Evolutionary conservation across 2,329 filamentous ascomycete genomes (phyloP), one percentile per base, ranked within the genome.

Genomic region (Apiospora phragmitis): DNA sequence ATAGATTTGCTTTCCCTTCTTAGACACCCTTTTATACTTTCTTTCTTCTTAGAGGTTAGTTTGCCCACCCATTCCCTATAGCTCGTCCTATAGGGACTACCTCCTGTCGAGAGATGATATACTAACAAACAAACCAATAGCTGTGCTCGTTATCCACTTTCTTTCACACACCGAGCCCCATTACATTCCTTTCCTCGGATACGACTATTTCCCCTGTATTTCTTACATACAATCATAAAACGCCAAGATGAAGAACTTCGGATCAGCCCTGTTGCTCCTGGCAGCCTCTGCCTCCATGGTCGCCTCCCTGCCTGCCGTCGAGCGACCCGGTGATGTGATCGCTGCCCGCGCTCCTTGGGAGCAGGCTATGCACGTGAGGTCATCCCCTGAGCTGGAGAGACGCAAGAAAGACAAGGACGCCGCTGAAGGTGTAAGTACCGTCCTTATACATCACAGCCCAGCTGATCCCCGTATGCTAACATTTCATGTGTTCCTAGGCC

Each of bases 181-280:
- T 38, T 14, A 38, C 55, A 38, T 38, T 62, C 55, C 55, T 62
- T 49, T 24, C n/a, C 41, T 68, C 45, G 32, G 35, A 55, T n/a
- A 24, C 43, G 12, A 51, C 32, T 55, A 45, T 55, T 42, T 68
- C 21, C 3, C 21, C 16, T 8, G 32, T 16, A 68, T 35, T 29
- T 38, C 14, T 12, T 38, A 68, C 41, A 51, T 18, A 21, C 45
- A n/a, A 49, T 42, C 51, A 4, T 11, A n/a, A 38, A n/a, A 32
- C 69, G 66, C 35, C 66, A 70, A 59, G 14, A 72, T 72, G 71
- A 72, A 72, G 71, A 70, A 67, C 45, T 65, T 72, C 41, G 70
- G 70, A 32, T 67, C 71, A 32, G 51, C 59, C 16, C 43, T 72
- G 66, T 51, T 72, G 69, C 67, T 72, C 66, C 69, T 72, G 68